phyloP scores from a whole-genome alignment of 2,329 filamentous ascomycete species.

The Dendryphion nanum region DNA sequence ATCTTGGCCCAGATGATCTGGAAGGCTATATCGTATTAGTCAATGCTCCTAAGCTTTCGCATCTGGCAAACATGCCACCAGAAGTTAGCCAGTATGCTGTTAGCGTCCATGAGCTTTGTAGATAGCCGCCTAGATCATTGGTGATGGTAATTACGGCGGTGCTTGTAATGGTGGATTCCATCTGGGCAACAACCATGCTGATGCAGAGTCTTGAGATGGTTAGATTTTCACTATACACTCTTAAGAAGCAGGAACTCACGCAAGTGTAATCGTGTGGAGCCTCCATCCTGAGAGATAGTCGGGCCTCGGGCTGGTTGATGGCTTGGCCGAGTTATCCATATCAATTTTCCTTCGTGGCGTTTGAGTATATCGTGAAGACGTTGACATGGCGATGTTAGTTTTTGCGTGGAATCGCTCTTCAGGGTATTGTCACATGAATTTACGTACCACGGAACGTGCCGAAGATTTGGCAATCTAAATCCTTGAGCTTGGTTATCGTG shows the following conservation, averaged over 20 bases:
- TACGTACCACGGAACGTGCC: no score
- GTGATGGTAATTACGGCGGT: conserved; percentile 4
- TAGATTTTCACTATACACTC: background rate
- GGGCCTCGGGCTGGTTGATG: background rate
- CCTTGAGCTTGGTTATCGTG: no score
- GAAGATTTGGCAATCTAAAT: no score
- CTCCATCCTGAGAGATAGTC: conserved; percentile 1
- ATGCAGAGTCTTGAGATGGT: conserved; percentile 1
- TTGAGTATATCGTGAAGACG: no score
- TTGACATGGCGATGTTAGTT: no score
- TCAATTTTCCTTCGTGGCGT: no score
- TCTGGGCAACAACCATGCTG: conserved; percentile 2
- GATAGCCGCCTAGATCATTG: conserved; percentile 2
- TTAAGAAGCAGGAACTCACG: background rate
- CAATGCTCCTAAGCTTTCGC: background rate
- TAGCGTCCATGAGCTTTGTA: conserved; percentile 2
- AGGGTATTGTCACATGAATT: no score
- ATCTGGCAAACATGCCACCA: conserved; percentile 1
- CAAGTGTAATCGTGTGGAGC: background rate
- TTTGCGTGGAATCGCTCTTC: no score
- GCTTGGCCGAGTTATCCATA: background rate
- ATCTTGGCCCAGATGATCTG: conserved; percentile 31
- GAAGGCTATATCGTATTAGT: conserved; percentile 1
- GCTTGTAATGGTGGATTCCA: conserved; percentile 4
- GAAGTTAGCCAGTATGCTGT: conserved; percentile 4